Evolutionary conservation across 257 asterid genomes (phyloP).

Genomic region (Solanum commersonii): DNA sequence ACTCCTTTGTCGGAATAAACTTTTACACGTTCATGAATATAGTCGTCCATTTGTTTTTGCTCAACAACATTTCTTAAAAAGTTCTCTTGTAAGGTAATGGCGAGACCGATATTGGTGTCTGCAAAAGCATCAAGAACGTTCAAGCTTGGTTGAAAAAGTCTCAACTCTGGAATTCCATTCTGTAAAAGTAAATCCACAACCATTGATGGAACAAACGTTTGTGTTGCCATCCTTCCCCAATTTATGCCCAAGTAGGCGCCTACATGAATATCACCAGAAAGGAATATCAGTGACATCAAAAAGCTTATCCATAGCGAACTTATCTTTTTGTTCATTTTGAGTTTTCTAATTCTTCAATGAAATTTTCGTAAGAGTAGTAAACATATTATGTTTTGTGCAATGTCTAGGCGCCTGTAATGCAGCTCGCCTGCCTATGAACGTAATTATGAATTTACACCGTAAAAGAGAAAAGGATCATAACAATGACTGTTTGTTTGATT

Average conservation of each 20-base stretch:
- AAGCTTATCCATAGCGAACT: not conserved
- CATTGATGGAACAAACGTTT: not conserved
- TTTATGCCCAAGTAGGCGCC: not conserved
- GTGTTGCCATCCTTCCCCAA: not conserved
- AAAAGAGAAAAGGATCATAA: not conserved
- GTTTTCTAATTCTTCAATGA: not conserved
- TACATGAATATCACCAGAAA: not conserved
- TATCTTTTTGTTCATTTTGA: not conserved
- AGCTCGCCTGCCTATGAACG: not conserved
- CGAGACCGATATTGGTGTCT: not conserved
- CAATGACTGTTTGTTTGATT: not conserved
- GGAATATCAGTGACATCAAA: not conserved
- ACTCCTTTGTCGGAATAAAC: not conserved
- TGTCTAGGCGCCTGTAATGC: not conserved
- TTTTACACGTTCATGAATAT: not conserved
- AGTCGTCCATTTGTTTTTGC: not conserved
- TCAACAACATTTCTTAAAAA: not conserved
- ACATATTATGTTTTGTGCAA: not conserved
- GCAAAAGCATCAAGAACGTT: not conserved
- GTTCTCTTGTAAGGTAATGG: not conserved
- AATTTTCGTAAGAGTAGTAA: not conserved
- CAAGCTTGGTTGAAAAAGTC: not conserved
- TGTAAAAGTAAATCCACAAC: conserved; percentile 3
- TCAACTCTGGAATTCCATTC: not conserved
- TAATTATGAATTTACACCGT: not conserved